Evolutionary conservation across 352 stramenopile species (phyloP), one percentile per base, ranked within the genome.

Genomic region (Globisporangium canariense): DNA sequence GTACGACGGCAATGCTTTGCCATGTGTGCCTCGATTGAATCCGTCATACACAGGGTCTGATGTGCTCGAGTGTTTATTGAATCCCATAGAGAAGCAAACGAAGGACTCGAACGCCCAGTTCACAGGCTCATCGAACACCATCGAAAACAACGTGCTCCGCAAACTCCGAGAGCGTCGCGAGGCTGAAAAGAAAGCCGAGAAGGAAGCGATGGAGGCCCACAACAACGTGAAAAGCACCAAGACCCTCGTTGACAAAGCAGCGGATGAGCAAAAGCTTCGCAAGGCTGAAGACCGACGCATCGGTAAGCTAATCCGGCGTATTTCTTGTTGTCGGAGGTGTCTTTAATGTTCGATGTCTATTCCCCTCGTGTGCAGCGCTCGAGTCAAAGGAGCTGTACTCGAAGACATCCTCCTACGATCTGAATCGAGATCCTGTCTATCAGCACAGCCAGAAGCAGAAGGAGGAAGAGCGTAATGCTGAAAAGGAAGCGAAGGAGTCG

Each of bases 391-490:
- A 71, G 6, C 47, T 85, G 40, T 76, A 85, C 50, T 67, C 67
- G 0, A 77, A 73, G 14, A 81, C 73, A 28, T 72, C 69, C 4
- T 78, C 62, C 16, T 63, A 83, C 49, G 71, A 73, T 1, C 60
- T 74, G 16, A 70, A 83, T 20, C 77, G 78, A 9, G 79, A 87
- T 52, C 77, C 80, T 22, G 73, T 71, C 43, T 86, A 89, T 65
- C 75, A 72, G 43, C 71, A 87, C 51, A 66, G 69, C 4, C 64
- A 78, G 45, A 88, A 82, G 54, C 73, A 86, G 50, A 74, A 77
- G 22, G 73, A 86, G 47, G 62, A 71, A n/a, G 62, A 75, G 71
- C 72, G 62, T 1, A 56, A 28, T 9, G 62, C 62, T 0, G 62
- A 67, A 41, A 67, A 62, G 13, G 58, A 73, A 53, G 71, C 71